Conservation (phyloP, 2,329 filamentous ascomycete species). For the Nemania sp. region DNA sequence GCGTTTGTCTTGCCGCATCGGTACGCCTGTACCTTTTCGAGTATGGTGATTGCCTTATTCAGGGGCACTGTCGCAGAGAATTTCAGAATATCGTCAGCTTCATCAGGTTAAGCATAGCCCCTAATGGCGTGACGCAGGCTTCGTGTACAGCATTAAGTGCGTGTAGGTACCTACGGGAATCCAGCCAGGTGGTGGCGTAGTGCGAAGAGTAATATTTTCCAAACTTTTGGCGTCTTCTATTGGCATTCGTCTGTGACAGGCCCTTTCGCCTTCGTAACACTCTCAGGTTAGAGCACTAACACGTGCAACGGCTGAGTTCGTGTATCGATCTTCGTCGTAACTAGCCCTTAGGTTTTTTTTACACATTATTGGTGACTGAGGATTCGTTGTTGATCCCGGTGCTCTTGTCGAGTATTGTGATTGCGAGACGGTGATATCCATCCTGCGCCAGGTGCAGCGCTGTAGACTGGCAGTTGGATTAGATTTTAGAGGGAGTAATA, state of each 20-base stretch:
- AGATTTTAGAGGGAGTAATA: too few relatives aligned
- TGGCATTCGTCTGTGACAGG: too few relatives aligned
- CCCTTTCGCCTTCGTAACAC: too few relatives aligned
- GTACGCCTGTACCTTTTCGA: constrained; percentile 41
- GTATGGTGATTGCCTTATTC: constrained; percentile 39
- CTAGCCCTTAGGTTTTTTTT: constrained; percentile 64
- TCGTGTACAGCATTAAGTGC: constrained; percentile 52
- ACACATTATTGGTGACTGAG: constrained; percentile 62
- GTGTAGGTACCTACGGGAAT: constrained; percentile 58
- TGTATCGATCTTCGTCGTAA: constrained; percentile 61
- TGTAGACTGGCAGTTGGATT: constrained; percentile 40
- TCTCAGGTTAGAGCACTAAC: too few relatives aligned
- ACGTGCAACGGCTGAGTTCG: constrained; percentile 50
- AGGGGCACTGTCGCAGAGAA: constrained; percentile 32
- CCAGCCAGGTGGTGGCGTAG: constrained; percentile 53
- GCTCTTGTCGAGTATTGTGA: constrained; percentile 46
- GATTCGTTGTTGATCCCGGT: constrained; percentile 42
- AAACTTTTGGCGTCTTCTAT: constrained; percentile 53
- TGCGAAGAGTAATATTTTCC: constrained; percentile 55
- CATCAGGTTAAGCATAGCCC: constrained; percentile 46
- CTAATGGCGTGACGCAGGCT: constrained; percentile 42
- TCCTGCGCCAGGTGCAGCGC: constrained; percentile 46
- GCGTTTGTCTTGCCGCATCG: constrained; percentile 31
- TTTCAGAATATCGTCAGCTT: constrained; percentile 26
- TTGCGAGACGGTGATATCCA: constrained; percentile 46